Evolutionary conservation across 176 grass and related monocot species (phyloP).

Genomic region (Pontederia paniculata): DNA sequence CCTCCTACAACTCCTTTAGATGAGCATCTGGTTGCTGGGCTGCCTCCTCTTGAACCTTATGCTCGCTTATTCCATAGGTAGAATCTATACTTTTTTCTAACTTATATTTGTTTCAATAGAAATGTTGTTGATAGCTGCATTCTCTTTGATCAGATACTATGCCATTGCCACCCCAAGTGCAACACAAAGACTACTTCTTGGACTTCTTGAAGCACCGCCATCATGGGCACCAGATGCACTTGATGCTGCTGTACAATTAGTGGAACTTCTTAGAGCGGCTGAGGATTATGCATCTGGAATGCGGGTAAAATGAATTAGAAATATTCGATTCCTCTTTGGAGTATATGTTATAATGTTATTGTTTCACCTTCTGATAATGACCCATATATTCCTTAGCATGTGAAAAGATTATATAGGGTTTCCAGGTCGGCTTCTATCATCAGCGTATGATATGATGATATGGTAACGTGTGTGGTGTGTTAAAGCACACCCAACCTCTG

Average conservation of each 20-base stretch:
- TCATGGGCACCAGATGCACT: slow-evolving; percentile 99
- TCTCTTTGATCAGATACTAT: slow-evolving; percentile 59
- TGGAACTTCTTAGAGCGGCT: slow-evolving; percentile 96
- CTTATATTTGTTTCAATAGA: background rate
- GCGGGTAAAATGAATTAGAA: slow-evolving; percentile 44
- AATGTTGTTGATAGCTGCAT: background rate
- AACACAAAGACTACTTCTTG: slow-evolving; percentile 84
- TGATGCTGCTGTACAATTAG: slow-evolving; percentile 96
- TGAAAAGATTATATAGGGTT: too few species aligned
- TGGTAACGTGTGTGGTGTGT: too few species aligned
- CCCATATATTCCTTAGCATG: too few species aligned
- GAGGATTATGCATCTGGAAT: slow-evolving; percentile 94
- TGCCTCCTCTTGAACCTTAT: slow-evolving; percentile 95
- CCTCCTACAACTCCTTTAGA: slow-evolving; percentile 94
- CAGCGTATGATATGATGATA: too few species aligned
- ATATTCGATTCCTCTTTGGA: background rate
- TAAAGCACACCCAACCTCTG: too few species aligned
- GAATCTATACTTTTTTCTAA: background rate
- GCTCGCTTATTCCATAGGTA: slow-evolving; percentile 95
- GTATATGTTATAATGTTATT: background rate
- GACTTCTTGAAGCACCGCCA: slow-evolving; percentile 96
- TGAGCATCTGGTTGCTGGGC: slow-evolving; percentile 94
- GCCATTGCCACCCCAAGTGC: slow-evolving; percentile 98
- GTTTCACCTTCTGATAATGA: too few species aligned
- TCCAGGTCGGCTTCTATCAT: too few species aligned